Evolutionary conservation across 148 eudicot genomes (phyloP).

Genomic region (Dysphania ambrosioides): DNA sequence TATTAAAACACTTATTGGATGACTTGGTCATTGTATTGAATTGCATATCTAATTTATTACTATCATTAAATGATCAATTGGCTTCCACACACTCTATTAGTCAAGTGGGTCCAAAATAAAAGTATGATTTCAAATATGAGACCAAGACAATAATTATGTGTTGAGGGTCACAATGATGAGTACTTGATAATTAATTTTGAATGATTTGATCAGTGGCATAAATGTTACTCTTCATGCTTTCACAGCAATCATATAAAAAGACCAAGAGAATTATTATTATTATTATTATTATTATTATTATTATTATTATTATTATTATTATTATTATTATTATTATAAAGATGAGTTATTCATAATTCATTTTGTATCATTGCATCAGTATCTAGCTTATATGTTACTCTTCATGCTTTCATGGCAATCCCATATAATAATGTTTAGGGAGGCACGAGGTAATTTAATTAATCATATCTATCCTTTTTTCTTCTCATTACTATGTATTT

Average conservation of each 20-base stretch:
- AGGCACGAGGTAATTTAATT: background rate
- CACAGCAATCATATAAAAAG: too few relatives aligned
- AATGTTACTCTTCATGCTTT: background rate
- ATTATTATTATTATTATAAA: too few relatives aligned
- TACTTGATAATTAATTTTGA: background rate
- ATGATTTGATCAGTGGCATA: background rate
- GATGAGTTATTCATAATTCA: background rate
- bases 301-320: too few relatives aligned
- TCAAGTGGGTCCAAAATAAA: constrained; percentile 16
- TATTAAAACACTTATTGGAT: too few relatives aligned
- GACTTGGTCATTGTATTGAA: too few relatives aligned
- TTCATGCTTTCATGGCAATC: background rate
- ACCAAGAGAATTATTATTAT: too few relatives aligned
- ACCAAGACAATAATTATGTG: background rate
- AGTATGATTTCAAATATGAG: constrained; percentile 3
- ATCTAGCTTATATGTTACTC: background rate
- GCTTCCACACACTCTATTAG: constrained; percentile 11
- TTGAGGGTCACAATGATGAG: background rate
- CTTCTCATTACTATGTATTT: too few relatives aligned
- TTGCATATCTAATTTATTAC: too few relatives aligned
- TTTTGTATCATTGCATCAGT: background rate
- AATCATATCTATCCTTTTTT: background rate
- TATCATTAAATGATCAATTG: background rate
- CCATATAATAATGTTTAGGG: background rate
- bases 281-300: too few relatives aligned